These are phyloP conservation scores for Diophrys appendiculata DNA, from an alignment of 73 alveolate species.

Conservation along the genomic window DNA sequence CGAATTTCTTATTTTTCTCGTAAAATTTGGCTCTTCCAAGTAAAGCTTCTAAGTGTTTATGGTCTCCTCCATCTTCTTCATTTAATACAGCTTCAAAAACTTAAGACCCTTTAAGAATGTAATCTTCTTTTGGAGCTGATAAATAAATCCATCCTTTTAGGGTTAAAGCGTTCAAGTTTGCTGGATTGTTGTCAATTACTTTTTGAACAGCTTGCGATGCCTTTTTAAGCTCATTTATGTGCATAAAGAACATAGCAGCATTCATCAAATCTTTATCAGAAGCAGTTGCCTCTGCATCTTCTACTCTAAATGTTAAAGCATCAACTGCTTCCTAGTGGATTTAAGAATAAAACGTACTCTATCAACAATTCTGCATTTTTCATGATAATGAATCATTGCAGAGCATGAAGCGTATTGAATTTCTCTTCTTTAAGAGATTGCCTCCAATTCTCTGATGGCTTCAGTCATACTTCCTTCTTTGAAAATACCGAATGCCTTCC, in stretches of 20 bases:
- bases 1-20: slow-evolving; percentile 76
- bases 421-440: slow-evolving; percentile 87
- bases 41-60: slow-evolving; percentile 73
- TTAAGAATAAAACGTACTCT: slow-evolving; percentile 35
- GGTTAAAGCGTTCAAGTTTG: slow-evolving; percentile 46
- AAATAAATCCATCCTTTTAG: slow-evolving; percentile 68
- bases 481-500: slow-evolving; percentile 95
- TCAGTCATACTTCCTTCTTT: slow-evolving; percentile 95
- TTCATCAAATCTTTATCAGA: slow-evolving; percentile 73
- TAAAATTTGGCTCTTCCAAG: slow-evolving; percentile 76
- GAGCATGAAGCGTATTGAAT: slow-evolving; percentile 84
- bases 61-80: slow-evolving; percentile 72
- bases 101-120: slow-evolving; percentile 24
- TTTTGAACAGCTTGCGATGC: slow-evolving; percentile 59
- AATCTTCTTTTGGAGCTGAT: slow-evolving; percentile 72
- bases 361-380: slow-evolving; percentile 87
- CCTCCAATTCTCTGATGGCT: slow-evolving; percentile 94
- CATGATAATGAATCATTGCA: slow-evolving; percentile 90
- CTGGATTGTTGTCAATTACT: slow-evolving; percentile 51
- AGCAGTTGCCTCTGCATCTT: slow-evolving; percentile 72
- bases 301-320: slow-evolving; percentile 57
- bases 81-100: slow-evolving; percentile 67
- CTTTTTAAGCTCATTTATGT: slow-evolving; percentile 55
- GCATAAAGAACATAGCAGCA: slow-evolving; percentile 75
- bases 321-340: slow-evolving; percentile 70